Evolutionary conservation across 345 rosid species (phyloP).

Genomic region (Brassica nigra): DNA sequence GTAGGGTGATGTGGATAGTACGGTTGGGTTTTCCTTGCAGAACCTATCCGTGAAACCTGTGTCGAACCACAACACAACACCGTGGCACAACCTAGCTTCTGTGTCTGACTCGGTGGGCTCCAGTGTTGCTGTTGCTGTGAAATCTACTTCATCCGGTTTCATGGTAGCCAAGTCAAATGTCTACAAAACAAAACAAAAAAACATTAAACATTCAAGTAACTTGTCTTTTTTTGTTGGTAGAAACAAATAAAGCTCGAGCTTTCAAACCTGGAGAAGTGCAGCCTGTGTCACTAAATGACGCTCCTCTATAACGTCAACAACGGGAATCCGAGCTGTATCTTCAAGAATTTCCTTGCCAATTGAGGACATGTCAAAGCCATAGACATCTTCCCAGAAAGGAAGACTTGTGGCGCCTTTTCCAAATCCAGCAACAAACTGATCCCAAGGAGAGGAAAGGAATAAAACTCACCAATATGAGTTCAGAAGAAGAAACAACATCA

Average conservation of each 20-base stretch:
- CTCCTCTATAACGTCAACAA: slow-evolving; percentile 70
- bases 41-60: slow-evolving; percentile 83
- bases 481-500: not conserved
- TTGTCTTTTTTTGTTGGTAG: not conserved
- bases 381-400: slow-evolving; percentile 92
- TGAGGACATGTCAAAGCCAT: slow-evolving; percentile 86
- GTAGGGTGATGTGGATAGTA: slow-evolving; percentile 83
- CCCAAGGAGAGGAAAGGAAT: not conserved
- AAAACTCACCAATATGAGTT: not conserved
- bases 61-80: slow-evolving; percentile 89
- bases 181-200: slow-evolving; percentile 50
- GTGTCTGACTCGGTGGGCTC: slow-evolving; percentile 22
- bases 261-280: slow-evolving; percentile 61
- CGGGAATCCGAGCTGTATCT: slow-evolving; percentile 69
- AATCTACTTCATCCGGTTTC: slow-evolving; percentile 92
- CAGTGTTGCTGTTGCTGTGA: slow-evolving; percentile 59
- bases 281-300: slow-evolving; percentile 66
- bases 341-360: slow-evolving; percentile 73
- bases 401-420: slow-evolving; percentile 89
- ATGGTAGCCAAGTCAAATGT: slow-evolving; percentile 74
- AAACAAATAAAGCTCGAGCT: slow-evolving; percentile 6
- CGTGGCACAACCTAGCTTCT: slow-evolving; percentile 57
- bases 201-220: not conserved
- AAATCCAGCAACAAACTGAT: slow-evolving; percentile 86
- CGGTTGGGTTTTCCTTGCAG: slow-evolving; percentile 80